Base-by-base conservation (phyloP, 495 filamentous ascomycete genomes). In the Penicillium soppii region DNA sequence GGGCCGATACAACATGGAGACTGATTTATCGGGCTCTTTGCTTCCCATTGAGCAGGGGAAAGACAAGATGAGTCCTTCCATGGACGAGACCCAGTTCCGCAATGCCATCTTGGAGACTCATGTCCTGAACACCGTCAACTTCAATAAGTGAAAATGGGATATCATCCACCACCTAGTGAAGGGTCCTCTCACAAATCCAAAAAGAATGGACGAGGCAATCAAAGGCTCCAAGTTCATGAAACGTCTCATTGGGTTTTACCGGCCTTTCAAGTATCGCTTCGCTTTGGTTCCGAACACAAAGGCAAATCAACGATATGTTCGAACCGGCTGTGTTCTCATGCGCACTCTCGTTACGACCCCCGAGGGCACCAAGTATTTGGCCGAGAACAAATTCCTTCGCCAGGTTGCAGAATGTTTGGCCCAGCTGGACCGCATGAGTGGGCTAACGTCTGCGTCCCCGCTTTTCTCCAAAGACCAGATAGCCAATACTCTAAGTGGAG, bases 191-290 rank as follows among this genome's bases (percentile, higher is more conserved):
- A 84, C 87, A n/a, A 96, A 92, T 58, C 82, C 91, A 5, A 96
- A 95, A 65, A 80, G 94, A 35, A 79, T 97, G 8, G 90, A 96
- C 57, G 95, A 98, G 65, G 92, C 92, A 3, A 90, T 97, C 62
- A 95, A 92, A 65, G 89, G 84, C 19, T 92, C 90, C 6, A 97
- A 96, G 58, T 97, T 97, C 63, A 84, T 96, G 57, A 96, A 97
- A 69, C 81, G 95, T 2, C 80, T 98, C 41, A 82, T 96, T 63
- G 92, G 89, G 42, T 98, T 98, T 57, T 96, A 95, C 64, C 82
- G 92, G 16, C 94, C 94, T 5, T 97, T 98, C 76, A 98, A 98
- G 65, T 92, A 90, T 65, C 87, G 91, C 43, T 98, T 96, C 57
- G 87, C 89, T 2, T 86, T 92, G 57, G 76, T 89, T 40, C 80